These are phyloP conservation scores for Dictyophora rubrovolvata DNA, from an alignment of 768 basidiomycete species.

Conservation along the genomic window DNA sequence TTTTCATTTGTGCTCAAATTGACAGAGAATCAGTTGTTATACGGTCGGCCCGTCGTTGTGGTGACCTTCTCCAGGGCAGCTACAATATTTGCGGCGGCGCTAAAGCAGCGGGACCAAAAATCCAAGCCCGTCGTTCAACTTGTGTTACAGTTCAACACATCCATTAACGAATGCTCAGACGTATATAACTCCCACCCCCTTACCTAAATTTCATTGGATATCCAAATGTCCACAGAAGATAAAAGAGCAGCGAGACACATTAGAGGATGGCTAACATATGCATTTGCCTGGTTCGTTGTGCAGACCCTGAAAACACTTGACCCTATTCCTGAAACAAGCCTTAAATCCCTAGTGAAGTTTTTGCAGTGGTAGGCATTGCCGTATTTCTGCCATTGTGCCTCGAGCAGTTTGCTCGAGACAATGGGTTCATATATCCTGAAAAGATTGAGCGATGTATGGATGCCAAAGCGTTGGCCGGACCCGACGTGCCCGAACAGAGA, in stretches of 20 bases:
- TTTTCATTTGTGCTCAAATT: too few species aligned
- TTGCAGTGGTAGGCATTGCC: conserved; percentile 71
- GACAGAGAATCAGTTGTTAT: too few species aligned
- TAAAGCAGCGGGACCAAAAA: too few species aligned
- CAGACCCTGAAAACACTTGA: background rate
- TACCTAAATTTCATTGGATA: background rate
- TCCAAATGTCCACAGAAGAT: background rate
- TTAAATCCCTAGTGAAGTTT: conserved; percentile 50
- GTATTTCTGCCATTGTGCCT: conserved; percentile 76
- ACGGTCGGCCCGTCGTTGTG: too few species aligned
- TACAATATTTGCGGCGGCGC: too few species aligned
- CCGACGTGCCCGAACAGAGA: conserved; percentile 27
- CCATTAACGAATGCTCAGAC: background rate
- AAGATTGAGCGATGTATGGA: conserved; percentile 46
- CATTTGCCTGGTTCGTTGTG: conserved; percentile 58
- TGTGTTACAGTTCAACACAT: background rate
- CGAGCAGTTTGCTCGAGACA: conserved; percentile 84
- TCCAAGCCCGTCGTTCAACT: too few species aligned
- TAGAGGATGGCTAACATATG: conserved; percentile 75
- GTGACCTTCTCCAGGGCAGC: too few species aligned
- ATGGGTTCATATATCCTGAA: conserved; percentile 70
- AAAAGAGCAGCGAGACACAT: conserved; percentile 23
- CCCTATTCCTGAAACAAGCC: too few species aligned
- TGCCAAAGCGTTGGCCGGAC: conserved; percentile 5
- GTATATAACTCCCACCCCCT: background rate